These are phyloP conservation scores for Thermoascus crustaceus DNA, from an alignment of 2,329 filamentous ascomycete genomes.

Conservation along the genomic window DNA sequence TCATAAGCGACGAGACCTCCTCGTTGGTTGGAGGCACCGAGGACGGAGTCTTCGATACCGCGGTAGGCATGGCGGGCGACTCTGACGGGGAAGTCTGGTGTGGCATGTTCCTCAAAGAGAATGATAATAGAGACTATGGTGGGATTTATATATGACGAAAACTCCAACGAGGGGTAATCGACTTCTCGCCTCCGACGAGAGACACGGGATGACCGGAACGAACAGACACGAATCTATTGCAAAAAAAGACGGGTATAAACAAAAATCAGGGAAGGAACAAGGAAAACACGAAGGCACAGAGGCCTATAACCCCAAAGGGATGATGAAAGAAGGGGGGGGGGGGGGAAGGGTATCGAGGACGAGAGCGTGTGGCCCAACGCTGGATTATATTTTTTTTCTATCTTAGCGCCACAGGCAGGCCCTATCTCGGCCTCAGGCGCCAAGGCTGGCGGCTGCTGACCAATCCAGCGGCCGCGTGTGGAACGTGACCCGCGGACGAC, in stretches of 20 bases:
- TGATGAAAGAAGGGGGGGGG: background rate
- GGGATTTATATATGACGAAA: no score
- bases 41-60: constrained; percentile 41
- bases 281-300: background rate
- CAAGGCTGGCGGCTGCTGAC: background rate
- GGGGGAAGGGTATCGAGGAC: background rate
- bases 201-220: background rate
- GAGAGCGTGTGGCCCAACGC: background rate
- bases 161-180: constrained; percentile 2
- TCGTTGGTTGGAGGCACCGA: constrained; percentile 52
- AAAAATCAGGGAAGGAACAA: background rate
- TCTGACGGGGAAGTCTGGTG: constrained; percentile 36
- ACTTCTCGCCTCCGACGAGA: background rate
- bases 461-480: background rate
- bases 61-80: constrained; percentile 35
- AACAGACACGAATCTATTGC: background rate
- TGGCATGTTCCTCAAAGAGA: constrained; percentile 34
- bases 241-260: background rate
- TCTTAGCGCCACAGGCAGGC: background rate
- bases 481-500: no score
- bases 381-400: constrained; percentile 1
- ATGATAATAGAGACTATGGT: no score
- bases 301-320: background rate
- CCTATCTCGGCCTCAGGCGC: background rate
- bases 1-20: constrained; percentile 57